These are phyloP conservation scores for Alopecurus myosuroides DNA, from an alignment of 176 grass and related monocot species.

Conservation along the genomic window DNA sequence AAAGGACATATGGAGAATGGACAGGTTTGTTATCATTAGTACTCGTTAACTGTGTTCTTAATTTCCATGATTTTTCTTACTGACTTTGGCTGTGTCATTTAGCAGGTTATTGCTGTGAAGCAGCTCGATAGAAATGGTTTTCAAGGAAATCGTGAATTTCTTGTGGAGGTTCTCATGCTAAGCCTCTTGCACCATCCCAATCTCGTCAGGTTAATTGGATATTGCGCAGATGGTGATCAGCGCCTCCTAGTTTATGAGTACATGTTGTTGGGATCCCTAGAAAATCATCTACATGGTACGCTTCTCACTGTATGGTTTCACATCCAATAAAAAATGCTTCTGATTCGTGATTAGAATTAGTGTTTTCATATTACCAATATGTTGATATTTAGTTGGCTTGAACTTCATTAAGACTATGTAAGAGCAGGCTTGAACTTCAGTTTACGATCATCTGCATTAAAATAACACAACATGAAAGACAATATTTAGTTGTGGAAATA, in stretches of 20 bases:
- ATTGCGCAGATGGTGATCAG: slow-evolving; percentile 94
- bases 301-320: not conserved
- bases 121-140: slow-evolving; percentile 90
- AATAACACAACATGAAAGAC: not conserved
- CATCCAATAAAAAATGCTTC: not conserved
- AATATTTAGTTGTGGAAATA: slow-evolving; percentile 7
- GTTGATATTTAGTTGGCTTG: not conserved
- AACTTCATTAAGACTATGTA: not conserved
- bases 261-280: slow-evolving; percentile 84
- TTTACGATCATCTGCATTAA: not conserved
- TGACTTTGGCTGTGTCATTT: slow-evolving; percentile 1
- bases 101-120: slow-evolving; percentile 85
- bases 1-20: slow-evolving; percentile 82
- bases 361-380: slow-evolving; percentile 21
- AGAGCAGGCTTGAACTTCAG: not conserved
- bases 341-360: not conserved
- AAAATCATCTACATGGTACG: slow-evolving; percentile 91
- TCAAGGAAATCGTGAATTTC: slow-evolving; percentile 98
- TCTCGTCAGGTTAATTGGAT: slow-evolving; percentile 96
- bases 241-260: slow-evolving; percentile 95
- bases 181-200: slow-evolving; percentile 91
- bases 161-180: slow-evolving; percentile 99
- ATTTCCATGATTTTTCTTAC: slow-evolving; percentile 14
- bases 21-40: slow-evolving; percentile 47
- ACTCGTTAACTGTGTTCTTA: not conserved